Conservation (phyloP, 1,139 yeast genomes). For the Suhomyces anneliseae region DNA sequence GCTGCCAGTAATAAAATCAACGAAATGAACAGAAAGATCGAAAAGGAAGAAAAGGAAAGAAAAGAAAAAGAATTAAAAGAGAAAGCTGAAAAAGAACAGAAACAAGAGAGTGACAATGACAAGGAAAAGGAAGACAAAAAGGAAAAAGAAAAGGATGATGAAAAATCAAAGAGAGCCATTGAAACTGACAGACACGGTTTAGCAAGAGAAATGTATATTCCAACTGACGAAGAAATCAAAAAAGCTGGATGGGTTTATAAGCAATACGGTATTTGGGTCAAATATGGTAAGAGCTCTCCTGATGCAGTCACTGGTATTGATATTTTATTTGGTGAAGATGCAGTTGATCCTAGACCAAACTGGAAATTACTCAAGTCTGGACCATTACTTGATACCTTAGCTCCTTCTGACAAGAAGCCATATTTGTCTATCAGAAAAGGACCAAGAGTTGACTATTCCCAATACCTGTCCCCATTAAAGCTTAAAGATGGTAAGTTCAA, state of each 20-base stretch:
- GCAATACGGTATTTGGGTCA: slow-evolving; percentile 51
- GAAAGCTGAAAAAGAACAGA: slow-evolving; percentile 2
- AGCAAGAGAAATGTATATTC: slow-evolving; percentile 27
- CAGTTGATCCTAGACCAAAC: slow-evolving; percentile 72
- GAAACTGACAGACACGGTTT: slow-evolving; percentile 22
- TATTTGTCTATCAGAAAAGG: slow-evolving; percentile 33
- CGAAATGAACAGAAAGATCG: slow-evolving; percentile 12
- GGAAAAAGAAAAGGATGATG: background rate
- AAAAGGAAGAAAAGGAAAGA: slow-evolving; percentile 8
- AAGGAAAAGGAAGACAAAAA: background rate
- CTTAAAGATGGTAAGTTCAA: slow-evolving; percentile 56
- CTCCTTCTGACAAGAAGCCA: slow-evolving; percentile 22
- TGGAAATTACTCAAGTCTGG: slow-evolving; percentile 51
- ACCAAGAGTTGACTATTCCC: slow-evolving; percentile 23
- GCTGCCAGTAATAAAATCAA: slow-evolving; percentile 18
- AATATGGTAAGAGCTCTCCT: slow-evolving; percentile 32
- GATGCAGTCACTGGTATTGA: slow-evolving; percentile 49
- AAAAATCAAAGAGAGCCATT: slow-evolving; percentile 5
- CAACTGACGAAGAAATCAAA: slow-evolving; percentile 30
- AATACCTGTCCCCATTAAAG: slow-evolving; percentile 25
- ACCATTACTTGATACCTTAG: slow-evolving; percentile 25
- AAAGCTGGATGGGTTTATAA: slow-evolving; percentile 39
- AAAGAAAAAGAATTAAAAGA: slow-evolving; percentile 6
- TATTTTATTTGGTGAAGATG: slow-evolving; percentile 68
- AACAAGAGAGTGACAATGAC: background rate